Conservation (phyloP, 2,329 filamentous ascomycete genomes). For the Colletotrichum filicis region DNA sequence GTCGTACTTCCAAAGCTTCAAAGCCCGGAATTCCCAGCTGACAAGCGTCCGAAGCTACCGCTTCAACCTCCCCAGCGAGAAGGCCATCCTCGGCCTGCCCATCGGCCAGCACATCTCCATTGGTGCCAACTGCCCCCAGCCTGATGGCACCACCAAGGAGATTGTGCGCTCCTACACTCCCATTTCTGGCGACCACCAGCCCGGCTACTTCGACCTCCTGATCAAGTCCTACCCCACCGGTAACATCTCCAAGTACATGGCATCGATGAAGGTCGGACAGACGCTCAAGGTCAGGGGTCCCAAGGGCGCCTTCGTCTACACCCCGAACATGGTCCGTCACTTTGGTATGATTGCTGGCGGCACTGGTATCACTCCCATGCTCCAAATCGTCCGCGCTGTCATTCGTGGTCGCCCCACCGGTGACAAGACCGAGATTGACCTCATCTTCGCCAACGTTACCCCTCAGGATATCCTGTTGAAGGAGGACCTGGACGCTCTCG, state of each 20-base stretch:
- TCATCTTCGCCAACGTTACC: slow-evolving; percentile 98
- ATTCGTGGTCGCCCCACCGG: slow-evolving; percentile 81
- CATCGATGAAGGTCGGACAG: slow-evolving; percentile 83
- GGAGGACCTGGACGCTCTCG: slow-evolving; percentile 88
- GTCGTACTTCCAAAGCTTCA: slow-evolving; percentile 40
- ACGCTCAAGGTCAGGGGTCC: slow-evolving; percentile 91
- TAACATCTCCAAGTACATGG: slow-evolving; percentile 96
- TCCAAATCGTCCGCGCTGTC: slow-evolving; percentile 94
- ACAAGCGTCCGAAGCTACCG: slow-evolving; percentile 74
- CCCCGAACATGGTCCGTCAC: slow-evolving; percentile 93
- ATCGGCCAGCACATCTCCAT: slow-evolving; percentile 99
- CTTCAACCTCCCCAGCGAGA: slow-evolving; percentile 83
- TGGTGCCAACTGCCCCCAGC: slow-evolving; percentile 76
- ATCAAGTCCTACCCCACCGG: slow-evolving; percentile 98
- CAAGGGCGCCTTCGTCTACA: slow-evolving; percentile 98
- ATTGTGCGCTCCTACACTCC: slow-evolving; percentile 93
- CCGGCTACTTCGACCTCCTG: slow-evolving; percentile 93
- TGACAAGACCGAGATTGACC: slow-evolving; percentile 88
- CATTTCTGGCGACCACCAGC: slow-evolving; percentile 88
- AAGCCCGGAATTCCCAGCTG: slow-evolving; percentile 11
- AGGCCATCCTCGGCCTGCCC: slow-evolving; percentile 89
- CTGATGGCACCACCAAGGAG: slow-evolving; percentile 80
- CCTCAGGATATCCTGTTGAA: slow-evolving; percentile 91
- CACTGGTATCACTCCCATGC: slow-evolving; percentile 98
- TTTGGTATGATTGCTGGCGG: slow-evolving; percentile 99